Percentiles rank a stretch among this genome's conserved stretches.
Conservation (phyloP, 2,329 filamentous ascomycete genomes). For the Thermochaetoides dissita region DNA sequence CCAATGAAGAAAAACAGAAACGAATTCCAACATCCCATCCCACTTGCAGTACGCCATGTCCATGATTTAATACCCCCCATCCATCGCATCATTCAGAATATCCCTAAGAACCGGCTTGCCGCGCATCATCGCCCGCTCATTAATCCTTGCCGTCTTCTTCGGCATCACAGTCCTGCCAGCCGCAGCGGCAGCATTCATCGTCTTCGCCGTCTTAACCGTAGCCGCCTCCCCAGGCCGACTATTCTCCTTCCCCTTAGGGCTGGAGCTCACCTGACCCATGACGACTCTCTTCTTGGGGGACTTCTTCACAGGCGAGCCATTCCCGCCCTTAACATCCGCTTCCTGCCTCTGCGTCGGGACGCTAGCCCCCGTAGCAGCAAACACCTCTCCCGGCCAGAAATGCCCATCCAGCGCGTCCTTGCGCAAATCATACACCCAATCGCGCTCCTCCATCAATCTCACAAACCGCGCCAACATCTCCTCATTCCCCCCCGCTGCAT, state of each 20-base stretch:
- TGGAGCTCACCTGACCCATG: not conserved
- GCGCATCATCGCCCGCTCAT: constrained; percentile 48
- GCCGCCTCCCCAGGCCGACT: not conserved
- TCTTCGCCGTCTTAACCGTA: too few species aligned
- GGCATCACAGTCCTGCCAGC: constrained; percentile 12
- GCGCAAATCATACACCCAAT: constrained; percentile 70
- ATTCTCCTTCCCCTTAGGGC: constrained; percentile 5
- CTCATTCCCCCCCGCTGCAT: too few species aligned
- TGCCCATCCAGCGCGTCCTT: constrained; percentile 51
- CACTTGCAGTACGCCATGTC: not conserved
- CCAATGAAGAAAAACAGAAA: not conserved
- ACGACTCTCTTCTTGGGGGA: not conserved
- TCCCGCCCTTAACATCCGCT: not conserved
- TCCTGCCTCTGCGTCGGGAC: constrained; percentile 8
- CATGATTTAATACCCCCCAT: constrained; percentile 8
- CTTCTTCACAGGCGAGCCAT: not conserved
- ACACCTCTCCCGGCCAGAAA: constrained; percentile 39
- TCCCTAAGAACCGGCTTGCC: constrained; percentile 56
- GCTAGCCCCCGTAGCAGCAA: constrained; percentile 18
- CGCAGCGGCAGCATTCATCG: too few species aligned
- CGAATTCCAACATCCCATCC: not conserved
- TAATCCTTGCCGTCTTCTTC: constrained; percentile 41
- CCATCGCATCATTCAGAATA: constrained; percentile 58
- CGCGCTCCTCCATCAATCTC: constrained; percentile 56
- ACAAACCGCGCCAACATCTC: constrained; percentile 70